Evolutionary conservation across 2,329 filamentous ascomycete species (phyloP), one percentile per base, ranked within the genome.

Genomic region (Nigrograna mackinnonii): DNA sequence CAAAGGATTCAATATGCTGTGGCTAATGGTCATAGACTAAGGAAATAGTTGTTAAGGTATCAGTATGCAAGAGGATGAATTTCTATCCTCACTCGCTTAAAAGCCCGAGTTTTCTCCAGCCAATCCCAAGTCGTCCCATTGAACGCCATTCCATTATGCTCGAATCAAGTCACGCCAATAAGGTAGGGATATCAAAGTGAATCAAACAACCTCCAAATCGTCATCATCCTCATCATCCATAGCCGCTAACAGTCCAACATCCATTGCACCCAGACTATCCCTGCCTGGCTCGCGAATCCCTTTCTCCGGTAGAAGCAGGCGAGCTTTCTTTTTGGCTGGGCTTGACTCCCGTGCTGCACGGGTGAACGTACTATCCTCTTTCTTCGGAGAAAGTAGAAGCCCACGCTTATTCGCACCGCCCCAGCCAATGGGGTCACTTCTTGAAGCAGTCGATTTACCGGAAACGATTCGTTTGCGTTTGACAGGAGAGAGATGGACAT

Each of bases 201-300:
- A 50, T 61, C 39, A 74, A 54, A 77, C 64, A 58, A 77, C 71
- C 52, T 77, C 74, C 65, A 77, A 60, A 43, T 73, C n/a, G 52
- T 70, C 68, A 55, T 76, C 73, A 33, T 76, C 72, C 35, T 73
- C 70, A 12, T 70, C 67, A 31, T 71, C 67, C 60, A 65, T 65
- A 17, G 64, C 64, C 18, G 64, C 64, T 28, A 67, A 46, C 12
- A 69, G 47, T 6, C 64, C 65, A 14, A 66, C 54, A 24, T 68
- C 62, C 32, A 66, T 37, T 5, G 53, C 58, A 22, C 70, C 62
- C 40, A 70, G 49, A 49, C 72, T 75, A 35, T 78, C 75, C 32
- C 75, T 51, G 3, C 75, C 75, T 1, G 75, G 75, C 54, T 74
- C 71, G 21, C 75, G 61, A 31, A 78, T 73, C 4, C 75, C 75